Base-by-base conservation (phyloP, 2,329 filamentous ascomycete species). In the Sporothrix phasma region DNA sequence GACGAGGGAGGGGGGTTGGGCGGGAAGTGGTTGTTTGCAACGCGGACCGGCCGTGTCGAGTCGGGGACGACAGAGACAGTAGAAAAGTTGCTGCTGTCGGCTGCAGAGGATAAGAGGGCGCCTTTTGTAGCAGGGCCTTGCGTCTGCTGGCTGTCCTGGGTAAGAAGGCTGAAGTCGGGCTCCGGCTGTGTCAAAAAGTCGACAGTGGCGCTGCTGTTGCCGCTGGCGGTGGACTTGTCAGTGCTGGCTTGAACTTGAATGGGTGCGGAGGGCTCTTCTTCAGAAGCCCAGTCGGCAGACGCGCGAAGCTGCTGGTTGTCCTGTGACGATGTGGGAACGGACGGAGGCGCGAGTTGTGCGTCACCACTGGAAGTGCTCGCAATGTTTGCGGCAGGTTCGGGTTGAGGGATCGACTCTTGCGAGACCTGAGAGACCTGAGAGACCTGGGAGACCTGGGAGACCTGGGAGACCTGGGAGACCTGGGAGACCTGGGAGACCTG, bases 171-270 rank as follows among this genome's bases (percentile, higher is more conserved):
- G 29, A 67, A 67, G 47, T 63, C 63, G 0, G 61, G 58, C 43
- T 65, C 62, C 0, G 65, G 65, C 53, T 69, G 67, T 0, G 67
- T 69, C 24, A 65, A 19, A 17, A 69, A 69, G 15, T 58, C 17
- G 19, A 63, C 15, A 17, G 51, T 24, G 31, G 34, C 31, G 51
- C 51, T 56, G 24, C 31, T 51, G 31, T 24, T 58, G 10, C 39
- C 49, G 19, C 26, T 58, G 29, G 26, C 17, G 26, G 37, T 45
- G 22, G 41, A 37, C n/a, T 39, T 43, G 31, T 31, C 34, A 15
- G 46, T 22, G n/a, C 47, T 65, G 34, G 46, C 19, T 41, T 39
- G 31, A 6, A 26, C 24, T 41, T 39, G 31, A 6, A 26, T 17
- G 1, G 17, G 53, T 5, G 41, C 17, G 10, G n/a, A 31, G 31